Evolutionary conservation across 2,329 filamentous ascomycete species (phyloP).

Genomic region (Colletotrichum limetticola): DNA sequence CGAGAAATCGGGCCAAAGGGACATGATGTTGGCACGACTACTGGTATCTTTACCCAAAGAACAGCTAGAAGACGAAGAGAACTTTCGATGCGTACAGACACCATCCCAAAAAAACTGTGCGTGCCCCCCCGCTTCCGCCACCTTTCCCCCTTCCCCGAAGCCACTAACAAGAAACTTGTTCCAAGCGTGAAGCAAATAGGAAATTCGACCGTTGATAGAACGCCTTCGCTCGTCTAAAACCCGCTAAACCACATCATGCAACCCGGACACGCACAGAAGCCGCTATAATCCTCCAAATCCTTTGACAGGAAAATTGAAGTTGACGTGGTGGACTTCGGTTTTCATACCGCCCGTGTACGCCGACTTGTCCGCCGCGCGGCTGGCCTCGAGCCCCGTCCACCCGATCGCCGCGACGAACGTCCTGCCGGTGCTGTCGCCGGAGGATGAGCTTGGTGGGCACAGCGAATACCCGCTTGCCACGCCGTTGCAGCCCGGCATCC

Average conservation of each 20-base stretch:
- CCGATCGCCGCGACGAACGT: constrained; percentile 40
- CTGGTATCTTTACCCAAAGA: not conserved
- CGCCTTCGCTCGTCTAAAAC: constrained; percentile 28
- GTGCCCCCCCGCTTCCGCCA: not conserved
- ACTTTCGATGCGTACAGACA: not conserved
- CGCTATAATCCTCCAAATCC: constrained; percentile 38
- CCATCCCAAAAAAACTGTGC: not conserved
- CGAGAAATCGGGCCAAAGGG: not conserved
- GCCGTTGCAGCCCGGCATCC: constrained; percentile 40
- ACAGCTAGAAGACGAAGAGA: not conserved
- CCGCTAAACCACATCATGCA: constrained; percentile 35
- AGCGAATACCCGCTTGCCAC: constrained; percentile 38
- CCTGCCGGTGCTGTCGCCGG: constrained; percentile 36
- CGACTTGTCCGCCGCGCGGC: constrained; percentile 36
- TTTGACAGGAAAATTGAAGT: constrained; percentile 43
- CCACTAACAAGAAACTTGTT: not conserved
- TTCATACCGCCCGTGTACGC: constrained; percentile 35
- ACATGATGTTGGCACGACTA: not conserved
- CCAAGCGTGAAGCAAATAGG: not conserved
- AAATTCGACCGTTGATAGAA: not conserved
- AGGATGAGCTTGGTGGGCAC: not conserved
- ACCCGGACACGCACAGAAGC: constrained; percentile 28
- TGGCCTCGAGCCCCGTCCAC: constrained; percentile 40
- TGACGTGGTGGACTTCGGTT: constrained; percentile 39
- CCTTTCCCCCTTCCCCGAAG: not conserved